Conservation (phyloP, 129 eudicot species). For the Ambrosia trifida region DNA sequence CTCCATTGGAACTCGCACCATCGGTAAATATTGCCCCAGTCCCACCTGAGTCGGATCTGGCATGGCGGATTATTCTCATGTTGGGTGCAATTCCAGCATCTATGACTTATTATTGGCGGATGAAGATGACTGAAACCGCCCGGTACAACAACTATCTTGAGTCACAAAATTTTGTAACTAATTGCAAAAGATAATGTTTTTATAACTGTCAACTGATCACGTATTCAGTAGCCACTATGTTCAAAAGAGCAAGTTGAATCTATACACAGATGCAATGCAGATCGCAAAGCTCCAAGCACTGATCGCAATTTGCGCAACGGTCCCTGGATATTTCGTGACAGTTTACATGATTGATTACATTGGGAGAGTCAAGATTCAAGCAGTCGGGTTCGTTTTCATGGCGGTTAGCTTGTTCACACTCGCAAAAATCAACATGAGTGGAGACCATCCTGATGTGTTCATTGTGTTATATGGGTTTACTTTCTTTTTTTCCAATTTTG, state of each 20-base stretch:
- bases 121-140: conserved; percentile 73
- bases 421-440: conserved; percentile 26
- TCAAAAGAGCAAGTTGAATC: conserved; percentile 8
- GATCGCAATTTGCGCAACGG: conserved; percentile 48
- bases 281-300: conserved; percentile 46
- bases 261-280: conserved; percentile 42
- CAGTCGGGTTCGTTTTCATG: conserved; percentile 51
- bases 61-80: conserved; percentile 62
- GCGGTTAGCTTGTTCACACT: conserved; percentile 43
- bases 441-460: conserved; percentile 22
- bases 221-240: conserved; percentile 17
- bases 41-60: conserved; percentile 49
- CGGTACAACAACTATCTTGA: conserved; percentile 24
- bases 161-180: background rate
- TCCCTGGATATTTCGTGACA: conserved; percentile 53
- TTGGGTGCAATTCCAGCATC: conserved; percentile 62
- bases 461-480: conserved; percentile 46
- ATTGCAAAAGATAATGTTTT: no score
- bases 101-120: conserved; percentile 58
- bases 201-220: background rate
- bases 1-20: background rate
- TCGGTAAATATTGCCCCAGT: conserved; percentile 15
- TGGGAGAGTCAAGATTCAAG: conserved; percentile 53
- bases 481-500: conserved; percentile 56
- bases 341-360: conserved; percentile 49